phyloP scores from a whole-genome alignment of 75 land plant genomes.

The Pinus tabuliformis region DNA sequence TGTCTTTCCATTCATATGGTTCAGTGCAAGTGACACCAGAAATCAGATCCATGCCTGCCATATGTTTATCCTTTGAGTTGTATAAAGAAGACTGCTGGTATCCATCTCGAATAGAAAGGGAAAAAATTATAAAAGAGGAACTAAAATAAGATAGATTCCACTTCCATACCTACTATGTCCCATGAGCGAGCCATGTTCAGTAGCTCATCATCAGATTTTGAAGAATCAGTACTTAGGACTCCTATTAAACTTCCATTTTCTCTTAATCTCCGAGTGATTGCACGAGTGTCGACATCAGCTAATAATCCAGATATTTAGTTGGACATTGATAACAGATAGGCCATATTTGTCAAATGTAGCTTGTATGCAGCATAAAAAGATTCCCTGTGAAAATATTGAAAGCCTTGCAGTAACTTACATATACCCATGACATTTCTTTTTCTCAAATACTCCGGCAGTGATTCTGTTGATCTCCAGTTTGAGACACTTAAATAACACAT shows the following conservation, averaged over 20 bases:
- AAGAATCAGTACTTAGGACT: constrained; percentile 81
- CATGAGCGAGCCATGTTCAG: constrained; percentile 69
- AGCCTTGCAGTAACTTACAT: constrained; percentile 50
- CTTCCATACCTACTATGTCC: constrained; percentile 80
- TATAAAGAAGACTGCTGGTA: not conserved
- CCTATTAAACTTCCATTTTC: constrained; percentile 94
- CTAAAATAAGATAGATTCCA: not conserved
- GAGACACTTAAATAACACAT: constrained; percentile 62
- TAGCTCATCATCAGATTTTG: constrained; percentile 78
- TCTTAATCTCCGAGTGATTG: constrained; percentile 92
- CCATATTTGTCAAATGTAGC: constrained; percentile 1
- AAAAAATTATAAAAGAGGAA: not conserved
- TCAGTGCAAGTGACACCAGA: constrained; percentile 65
- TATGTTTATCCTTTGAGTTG: not conserved
- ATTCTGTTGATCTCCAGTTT: constrained; percentile 81
- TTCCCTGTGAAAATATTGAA: not conserved
- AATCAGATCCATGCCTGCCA: constrained; percentile 84
- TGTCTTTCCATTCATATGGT: constrained; percentile 83
- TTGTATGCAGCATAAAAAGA: not conserved
- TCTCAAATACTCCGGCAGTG: constrained; percentile 75
- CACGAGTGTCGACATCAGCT: constrained; percentile 99
- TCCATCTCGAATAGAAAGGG: not conserved
- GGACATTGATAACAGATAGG: not conserved
- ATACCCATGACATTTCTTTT: constrained; percentile 94
- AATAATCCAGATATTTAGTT: constrained; percentile 8